Conservation (phyloP, 495 filamentous ascomycete species). For the Neurospora discreta region DNA sequence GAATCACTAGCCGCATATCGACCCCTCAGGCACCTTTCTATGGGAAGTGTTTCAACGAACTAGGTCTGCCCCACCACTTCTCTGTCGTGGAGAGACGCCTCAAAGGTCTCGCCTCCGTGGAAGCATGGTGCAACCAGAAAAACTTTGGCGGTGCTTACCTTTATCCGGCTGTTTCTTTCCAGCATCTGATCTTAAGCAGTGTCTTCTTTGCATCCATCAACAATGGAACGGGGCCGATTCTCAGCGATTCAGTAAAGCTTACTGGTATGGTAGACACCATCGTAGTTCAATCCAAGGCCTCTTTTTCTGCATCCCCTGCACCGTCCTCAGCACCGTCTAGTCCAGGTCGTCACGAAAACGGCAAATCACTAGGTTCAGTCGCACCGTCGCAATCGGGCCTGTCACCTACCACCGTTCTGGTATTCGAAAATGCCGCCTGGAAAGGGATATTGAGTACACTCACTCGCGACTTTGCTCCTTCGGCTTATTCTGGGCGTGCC, state of each 20-base stretch:
- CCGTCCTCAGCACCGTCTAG: conserved; percentile 29
- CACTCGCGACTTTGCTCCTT: conserved; percentile 69
- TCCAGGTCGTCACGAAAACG: conserved; percentile 22
- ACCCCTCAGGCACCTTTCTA: conserved; percentile 72
- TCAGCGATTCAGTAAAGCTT: conserved; percentile 60
- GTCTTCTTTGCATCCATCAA: conserved; percentile 32
- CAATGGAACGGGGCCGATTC: conserved; percentile 45
- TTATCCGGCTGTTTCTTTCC: conserved; percentile 52
- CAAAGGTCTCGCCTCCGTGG: conserved; percentile 45
- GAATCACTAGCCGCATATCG: conserved; percentile 49
- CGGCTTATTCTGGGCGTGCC: conserved; percentile 61
- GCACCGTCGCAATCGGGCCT: conserved; percentile 18
- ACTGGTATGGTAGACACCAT: conserved; percentile 77
- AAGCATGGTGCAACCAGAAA: conserved; percentile 54
- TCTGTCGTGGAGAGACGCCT: conserved; percentile 60
- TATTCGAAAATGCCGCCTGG: conserved; percentile 74
- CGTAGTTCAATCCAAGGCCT: conserved; percentile 40
- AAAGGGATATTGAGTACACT: conserved; percentile 72
- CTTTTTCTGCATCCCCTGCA: conserved; percentile 22
- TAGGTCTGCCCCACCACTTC: conserved; percentile 71
- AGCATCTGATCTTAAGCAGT: conserved; percentile 25
- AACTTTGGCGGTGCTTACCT: conserved; percentile 72
- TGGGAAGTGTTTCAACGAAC: conserved; percentile 81
- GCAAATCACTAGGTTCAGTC: conserved; percentile 11
- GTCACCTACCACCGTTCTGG: conserved; percentile 35